Conservation (phyloP, 1,284 basidiomycete species). For the Baeospora myosura region DNA sequence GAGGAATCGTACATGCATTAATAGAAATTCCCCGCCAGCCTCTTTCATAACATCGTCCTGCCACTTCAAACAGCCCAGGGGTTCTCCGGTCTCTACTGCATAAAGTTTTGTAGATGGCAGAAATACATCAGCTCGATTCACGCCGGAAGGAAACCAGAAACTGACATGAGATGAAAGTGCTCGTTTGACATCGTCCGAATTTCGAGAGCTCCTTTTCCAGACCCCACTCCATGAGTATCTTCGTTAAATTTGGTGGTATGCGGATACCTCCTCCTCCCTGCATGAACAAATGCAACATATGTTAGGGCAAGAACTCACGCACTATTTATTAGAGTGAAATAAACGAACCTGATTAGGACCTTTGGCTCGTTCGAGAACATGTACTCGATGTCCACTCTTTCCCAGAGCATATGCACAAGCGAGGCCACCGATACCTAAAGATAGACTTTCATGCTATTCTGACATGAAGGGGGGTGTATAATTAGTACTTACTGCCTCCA, state of each 20-base stretch:
- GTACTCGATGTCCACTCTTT: slow-evolving; percentile 43
- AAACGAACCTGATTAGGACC: slow-evolving; percentile 23
- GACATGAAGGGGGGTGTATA: too few relatives aligned
- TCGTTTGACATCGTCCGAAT: slow-evolving; percentile 23
- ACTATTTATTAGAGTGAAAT: background rate
- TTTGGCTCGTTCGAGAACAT: slow-evolving; percentile 36
- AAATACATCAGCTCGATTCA: background rate
- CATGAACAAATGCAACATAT: background rate
- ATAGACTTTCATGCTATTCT: too few relatives aligned
- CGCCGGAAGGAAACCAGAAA: too few relatives aligned
- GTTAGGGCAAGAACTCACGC: slow-evolving; percentile 1
- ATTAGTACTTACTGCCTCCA: too few relatives aligned
- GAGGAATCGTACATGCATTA: slow-evolving; percentile 34
- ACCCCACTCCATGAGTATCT: slow-evolving; percentile 45
- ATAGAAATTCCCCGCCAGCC: slow-evolving; percentile 44
- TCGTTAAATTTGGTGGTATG: slow-evolving; percentile 44
- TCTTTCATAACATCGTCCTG: slow-evolving; percentile 45
- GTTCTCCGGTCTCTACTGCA: slow-evolving; percentile 36
- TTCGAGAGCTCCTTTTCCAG: slow-evolving; percentile 29
- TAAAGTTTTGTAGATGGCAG: slow-evolving; percentile 1
- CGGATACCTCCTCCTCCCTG: slow-evolving; percentile 35
- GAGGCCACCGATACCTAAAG: slow-evolving; percentile 25
- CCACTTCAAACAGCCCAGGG: slow-evolving; percentile 42
- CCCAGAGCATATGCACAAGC: slow-evolving; percentile 43
- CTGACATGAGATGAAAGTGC: slow-evolving; percentile 20